A percentile compares a stretch with the other conserved stretches of the same genome.
Evolutionary conservation across 495 filamentous ascomycete species (phyloP).

Genomic region (Penicillium lividum): DNA sequence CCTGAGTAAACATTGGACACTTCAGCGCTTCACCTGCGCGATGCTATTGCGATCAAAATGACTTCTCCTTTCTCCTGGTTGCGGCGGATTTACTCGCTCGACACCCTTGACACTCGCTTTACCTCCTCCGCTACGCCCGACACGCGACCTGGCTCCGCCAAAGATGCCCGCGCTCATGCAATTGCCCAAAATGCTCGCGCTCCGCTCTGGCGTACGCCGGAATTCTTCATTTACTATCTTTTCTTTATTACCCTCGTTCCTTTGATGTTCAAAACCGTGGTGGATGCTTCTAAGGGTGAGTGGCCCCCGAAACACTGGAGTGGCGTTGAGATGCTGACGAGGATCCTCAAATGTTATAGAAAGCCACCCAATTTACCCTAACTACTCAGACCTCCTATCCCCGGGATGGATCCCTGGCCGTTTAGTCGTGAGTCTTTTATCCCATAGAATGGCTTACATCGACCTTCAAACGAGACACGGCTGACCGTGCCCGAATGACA

Average conservation of each 20-base stretch:
- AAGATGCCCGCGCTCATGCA: constrained; percentile 49
- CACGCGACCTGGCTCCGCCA: constrained; percentile 38
- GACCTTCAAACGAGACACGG: background rate
- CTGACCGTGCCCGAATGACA: constrained; percentile 15
- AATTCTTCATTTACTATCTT: constrained; percentile 83
- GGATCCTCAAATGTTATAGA: constrained; percentile 72
- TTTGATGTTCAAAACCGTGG: constrained; percentile 86
- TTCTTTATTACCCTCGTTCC: constrained; percentile 69
- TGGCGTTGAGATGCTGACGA: constrained; percentile 18
- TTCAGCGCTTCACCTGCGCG: constrained; percentile 16
- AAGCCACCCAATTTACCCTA: constrained; percentile 76
- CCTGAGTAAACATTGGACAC: constrained; percentile 13
- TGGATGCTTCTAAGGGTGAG: constrained; percentile 84
- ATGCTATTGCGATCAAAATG: constrained; percentile 43
- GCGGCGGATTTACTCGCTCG: constrained; percentile 72
- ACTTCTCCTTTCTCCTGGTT: constrained; percentile 34
- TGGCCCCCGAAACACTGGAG: constrained; percentile 1
- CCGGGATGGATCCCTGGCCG: constrained; percentile 94
- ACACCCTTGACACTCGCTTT: constrained; percentile 93
- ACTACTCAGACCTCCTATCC: constrained; percentile 68
- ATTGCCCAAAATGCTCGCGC: constrained; percentile 47
- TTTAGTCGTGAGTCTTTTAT: constrained; percentile 65
- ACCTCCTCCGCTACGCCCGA: constrained; percentile 65
- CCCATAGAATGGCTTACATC: background rate
- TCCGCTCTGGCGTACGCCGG: constrained; percentile 80